Conservation (phyloP, 805 yeast genomes). For the Metschnikowia shivogae region DNA sequence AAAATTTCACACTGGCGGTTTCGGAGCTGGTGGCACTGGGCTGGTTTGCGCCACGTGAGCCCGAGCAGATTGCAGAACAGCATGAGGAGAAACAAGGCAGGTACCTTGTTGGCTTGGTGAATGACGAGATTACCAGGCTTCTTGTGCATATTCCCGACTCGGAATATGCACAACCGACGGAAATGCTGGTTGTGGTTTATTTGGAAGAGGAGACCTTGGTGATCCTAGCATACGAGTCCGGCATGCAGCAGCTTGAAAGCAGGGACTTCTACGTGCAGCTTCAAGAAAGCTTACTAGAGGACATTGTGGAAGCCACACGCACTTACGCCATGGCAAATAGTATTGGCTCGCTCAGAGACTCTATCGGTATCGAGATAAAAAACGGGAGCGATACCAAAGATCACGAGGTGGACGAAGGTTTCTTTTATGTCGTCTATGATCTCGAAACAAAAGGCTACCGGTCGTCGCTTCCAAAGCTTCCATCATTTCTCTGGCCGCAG, state of each 20-base stretch:
- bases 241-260: slow-evolving; percentile 20
- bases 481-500: slow-evolving; percentile 8
- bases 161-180: slow-evolving; percentile 13
- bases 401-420: slow-evolving; percentile 26
- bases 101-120: slow-evolving; percentile 24
- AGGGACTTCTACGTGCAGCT: slow-evolving; percentile 23
- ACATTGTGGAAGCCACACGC: slow-evolving; percentile 12
- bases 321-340: slow-evolving; percentile 22
- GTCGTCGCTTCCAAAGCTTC: slow-evolving; percentile 37
- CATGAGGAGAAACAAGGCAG: slow-evolving; percentile 17
- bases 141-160: slow-evolving; percentile 22
- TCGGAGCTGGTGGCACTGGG: slow-evolving; percentile 14
- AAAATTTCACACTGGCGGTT: slow-evolving; percentile 20
- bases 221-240: slow-evolving; percentile 30
- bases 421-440: slow-evolving; percentile 36
- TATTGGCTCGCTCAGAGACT: slow-evolving; percentile 24
- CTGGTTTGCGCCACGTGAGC: slow-evolving; percentile 7
- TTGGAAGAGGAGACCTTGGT: slow-evolving; percentile 20
- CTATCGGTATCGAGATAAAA: slow-evolving; percentile 18
- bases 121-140: slow-evolving; percentile 20
- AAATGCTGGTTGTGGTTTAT: slow-evolving; percentile 32
- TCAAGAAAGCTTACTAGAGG: slow-evolving; percentile 18
- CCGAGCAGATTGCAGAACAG: slow-evolving; percentile 2
- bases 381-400: slow-evolving; percentile 3
- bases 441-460: slow-evolving; percentile 21